Percentiles rank a stretch among this genome's conserved stretches.
Conservation (phyloP, 371 early-diverging fungal genomes). For the Saksenaea oblongispora region DNA sequence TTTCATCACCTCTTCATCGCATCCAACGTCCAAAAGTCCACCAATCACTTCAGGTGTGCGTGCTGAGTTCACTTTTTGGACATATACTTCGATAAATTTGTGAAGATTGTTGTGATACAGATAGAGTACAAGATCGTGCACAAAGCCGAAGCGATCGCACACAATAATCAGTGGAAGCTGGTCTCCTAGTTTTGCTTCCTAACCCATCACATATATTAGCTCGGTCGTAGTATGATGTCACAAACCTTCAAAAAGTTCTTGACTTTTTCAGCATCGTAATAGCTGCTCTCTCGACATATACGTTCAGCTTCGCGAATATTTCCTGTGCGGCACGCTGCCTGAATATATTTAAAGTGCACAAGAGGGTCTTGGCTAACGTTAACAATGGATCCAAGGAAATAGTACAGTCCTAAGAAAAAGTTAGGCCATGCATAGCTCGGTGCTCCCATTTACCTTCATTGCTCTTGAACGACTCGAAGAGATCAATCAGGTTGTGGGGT, state of each 20-base stretch:
- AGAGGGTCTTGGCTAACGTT: constrained; percentile 93
- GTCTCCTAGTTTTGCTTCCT: constrained; percentile 92
- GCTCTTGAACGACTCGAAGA: constrained; percentile 91
- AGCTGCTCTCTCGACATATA: constrained; percentile 93
- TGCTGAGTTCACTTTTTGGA: constrained; percentile 94
- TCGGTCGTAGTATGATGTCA: background rate
- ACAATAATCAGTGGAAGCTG: constrained; percentile 97
- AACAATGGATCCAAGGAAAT: constrained; percentile 93
- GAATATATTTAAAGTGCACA: constrained; percentile 98
- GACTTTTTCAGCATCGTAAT: constrained; percentile 96
- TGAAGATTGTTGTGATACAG: constrained; percentile 90
- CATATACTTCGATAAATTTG: constrained; percentile 97
- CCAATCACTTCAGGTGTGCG: constrained; percentile 96
- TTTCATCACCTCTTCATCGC: constrained; percentile 94
- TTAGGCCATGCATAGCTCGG: background rate
- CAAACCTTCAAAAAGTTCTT: constrained; percentile 92
- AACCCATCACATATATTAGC: background rate
- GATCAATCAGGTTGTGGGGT: constrained; percentile 80
- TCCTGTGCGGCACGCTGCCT: constrained; percentile 91
- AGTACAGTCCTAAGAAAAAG: constrained; percentile 64
- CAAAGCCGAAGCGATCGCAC: constrained; percentile 95
- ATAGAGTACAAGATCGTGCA: constrained; percentile 95
- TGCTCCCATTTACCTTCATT: constrained; percentile 77
- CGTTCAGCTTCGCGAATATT: constrained; percentile 98
- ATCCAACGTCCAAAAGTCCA: constrained; percentile 97